Conservation (phyloP, 2,329 filamentous ascomycete genomes). For the Fusarium pseudonygamai region DNA sequence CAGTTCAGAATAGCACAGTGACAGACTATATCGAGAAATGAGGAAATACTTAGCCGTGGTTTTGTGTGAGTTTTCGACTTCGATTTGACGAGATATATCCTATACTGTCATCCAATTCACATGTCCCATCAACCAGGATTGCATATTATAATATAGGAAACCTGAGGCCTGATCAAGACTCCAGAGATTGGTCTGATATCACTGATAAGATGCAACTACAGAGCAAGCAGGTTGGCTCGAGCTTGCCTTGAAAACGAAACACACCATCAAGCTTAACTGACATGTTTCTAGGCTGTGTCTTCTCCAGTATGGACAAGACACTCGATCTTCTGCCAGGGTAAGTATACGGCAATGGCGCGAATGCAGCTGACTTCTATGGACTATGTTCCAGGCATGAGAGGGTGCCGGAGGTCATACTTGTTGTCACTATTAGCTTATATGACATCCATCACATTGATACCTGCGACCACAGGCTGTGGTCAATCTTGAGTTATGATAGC, state of each 20-base stretch:
- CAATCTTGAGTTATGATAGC: conserved; percentile 7
- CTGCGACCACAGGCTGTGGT: background rate
- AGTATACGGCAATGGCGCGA: background rate
- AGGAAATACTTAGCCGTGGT: background rate
- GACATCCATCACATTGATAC: background rate
- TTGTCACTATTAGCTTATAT: background rate
- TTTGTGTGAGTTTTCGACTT: background rate
- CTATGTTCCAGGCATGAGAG: background rate
- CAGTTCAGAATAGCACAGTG: background rate
- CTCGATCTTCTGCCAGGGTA: background rate
- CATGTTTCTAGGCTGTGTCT: background rate
- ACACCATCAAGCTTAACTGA: background rate
- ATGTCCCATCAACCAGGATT: background rate
- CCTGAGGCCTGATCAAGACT: background rate
- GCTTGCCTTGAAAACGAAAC: background rate
- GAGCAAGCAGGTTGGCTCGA: background rate
- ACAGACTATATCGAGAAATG: background rate
- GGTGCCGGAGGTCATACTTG: background rate
- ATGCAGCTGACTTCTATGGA: background rate
- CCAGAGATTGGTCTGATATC: background rate
- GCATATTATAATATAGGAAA: background rate
- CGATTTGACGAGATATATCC: background rate
- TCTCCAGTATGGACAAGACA: background rate
- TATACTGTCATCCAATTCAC: background rate
- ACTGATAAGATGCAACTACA: background rate